phyloP scores from a whole-genome alignment of 2,329 filamentous ascomycete genomes.

The Trichoderma oligosporum region DNA sequence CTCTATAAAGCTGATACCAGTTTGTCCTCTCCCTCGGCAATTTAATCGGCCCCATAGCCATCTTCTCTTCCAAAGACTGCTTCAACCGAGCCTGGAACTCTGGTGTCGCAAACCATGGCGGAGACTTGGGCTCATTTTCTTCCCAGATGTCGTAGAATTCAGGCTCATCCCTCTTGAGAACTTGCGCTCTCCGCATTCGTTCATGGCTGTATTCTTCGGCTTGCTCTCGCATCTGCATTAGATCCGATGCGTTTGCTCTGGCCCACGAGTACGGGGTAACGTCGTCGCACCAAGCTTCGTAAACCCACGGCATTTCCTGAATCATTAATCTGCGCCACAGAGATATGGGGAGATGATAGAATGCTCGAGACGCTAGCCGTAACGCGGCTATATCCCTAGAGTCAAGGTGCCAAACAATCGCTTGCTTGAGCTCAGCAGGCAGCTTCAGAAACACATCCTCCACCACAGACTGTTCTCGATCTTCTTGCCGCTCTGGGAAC shows the following conservation, averaged over 20 bases:
- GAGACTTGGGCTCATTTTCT: slow-evolving; percentile 1
- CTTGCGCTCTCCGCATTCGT: not conserved
- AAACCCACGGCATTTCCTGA: slow-evolving; percentile 12
- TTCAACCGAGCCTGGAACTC: not conserved
- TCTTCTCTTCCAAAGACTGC: slow-evolving; percentile 4
- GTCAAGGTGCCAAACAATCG: slow-evolving; percentile 12
- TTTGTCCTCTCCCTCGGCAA: slow-evolving; percentile 16
- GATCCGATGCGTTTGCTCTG: not conserved
- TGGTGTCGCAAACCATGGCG: slow-evolving; percentile 9
- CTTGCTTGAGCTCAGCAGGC: slow-evolving; percentile 4
- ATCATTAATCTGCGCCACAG: slow-evolving; percentile 8
- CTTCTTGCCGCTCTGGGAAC: not conserved
- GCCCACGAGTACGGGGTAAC: slow-evolving; percentile 12
- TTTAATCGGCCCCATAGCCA: not conserved
- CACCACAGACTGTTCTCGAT: not conserved
- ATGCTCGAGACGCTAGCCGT: slow-evolving; percentile 7
- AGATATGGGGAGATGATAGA: slow-evolving; percentile 11
- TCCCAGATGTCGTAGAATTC: slow-evolving; percentile 9
- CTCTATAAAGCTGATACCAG: slow-evolving; percentile 21
- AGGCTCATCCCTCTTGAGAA: not conserved
- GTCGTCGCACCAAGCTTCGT: slow-evolving; percentile 16
- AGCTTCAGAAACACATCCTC: not conserved
- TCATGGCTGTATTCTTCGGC: not conserved
- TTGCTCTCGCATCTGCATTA: not conserved
- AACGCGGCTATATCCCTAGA: slow-evolving; percentile 12